Conservation (phyloP, 2,329 filamentous ascomycete genomes). For the Arthrinium puccinioides region DNA sequence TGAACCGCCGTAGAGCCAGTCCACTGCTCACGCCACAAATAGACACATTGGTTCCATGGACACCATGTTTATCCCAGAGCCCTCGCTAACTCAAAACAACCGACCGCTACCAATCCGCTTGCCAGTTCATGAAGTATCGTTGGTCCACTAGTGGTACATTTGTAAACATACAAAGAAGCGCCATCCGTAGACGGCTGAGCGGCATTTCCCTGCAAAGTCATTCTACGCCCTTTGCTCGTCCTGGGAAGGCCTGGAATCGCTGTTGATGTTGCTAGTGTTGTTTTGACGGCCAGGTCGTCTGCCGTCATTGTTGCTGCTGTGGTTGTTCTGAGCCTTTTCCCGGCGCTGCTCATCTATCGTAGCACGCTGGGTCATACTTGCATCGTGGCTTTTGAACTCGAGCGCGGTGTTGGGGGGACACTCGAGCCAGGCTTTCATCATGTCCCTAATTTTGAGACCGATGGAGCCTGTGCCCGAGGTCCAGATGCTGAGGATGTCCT, state of each 20-base stretch:
- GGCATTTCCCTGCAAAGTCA: too few species aligned
- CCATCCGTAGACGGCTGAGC: too few species aligned
- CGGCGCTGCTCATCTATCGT: constrained; percentile 88
- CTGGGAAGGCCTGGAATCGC: constrained; percentile 10
- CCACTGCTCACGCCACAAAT: too few species aligned
- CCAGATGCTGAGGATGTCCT: constrained; percentile 98
- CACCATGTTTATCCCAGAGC: too few species aligned
- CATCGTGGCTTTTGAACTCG: constrained; percentile 93
- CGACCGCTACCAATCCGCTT: too few species aligned
- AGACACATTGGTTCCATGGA: too few species aligned
- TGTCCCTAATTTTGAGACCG: constrained; percentile 96
- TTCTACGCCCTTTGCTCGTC: constrained; percentile 22
- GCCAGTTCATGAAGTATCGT: too few species aligned
- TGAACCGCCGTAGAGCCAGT: too few species aligned
- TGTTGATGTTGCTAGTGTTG: constrained; percentile 8
- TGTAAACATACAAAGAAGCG: too few species aligned
- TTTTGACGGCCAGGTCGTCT: constrained; percentile 20
- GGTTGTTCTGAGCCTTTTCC: constrained; percentile 57
- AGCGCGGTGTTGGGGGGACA: constrained; percentile 86
- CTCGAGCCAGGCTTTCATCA: constrained; percentile 81
- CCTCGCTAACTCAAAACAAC: too few species aligned
- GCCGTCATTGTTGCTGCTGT: constrained; percentile 10
- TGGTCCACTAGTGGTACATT: too few species aligned
- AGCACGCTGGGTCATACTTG: constrained; percentile 86
- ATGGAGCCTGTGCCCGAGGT: constrained; percentile 87